Conservation (phyloP, 805 yeast species). For the Geotrichum ghanense region DNA sequence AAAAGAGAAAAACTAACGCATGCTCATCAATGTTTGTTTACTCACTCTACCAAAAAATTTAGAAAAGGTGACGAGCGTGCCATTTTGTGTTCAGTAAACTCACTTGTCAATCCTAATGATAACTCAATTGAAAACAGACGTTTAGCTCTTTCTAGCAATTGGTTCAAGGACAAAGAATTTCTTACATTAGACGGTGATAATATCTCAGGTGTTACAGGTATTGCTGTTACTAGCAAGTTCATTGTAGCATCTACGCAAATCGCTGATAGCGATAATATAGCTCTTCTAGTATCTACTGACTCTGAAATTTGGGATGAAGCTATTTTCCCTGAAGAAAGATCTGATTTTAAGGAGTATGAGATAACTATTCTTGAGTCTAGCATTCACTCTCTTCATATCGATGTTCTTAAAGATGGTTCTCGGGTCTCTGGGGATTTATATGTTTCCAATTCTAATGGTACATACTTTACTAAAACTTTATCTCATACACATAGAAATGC, state of each 20-base stretch:
- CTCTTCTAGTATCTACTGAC: slow-evolving; percentile 27
- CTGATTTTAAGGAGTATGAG: slow-evolving; percentile 14
- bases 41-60: slow-evolving; percentile 17
- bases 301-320: slow-evolving; percentile 26
- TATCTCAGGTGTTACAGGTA: slow-evolving; percentile 23
- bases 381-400: slow-evolving; percentile 31
- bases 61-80: slow-evolving; percentile 22
- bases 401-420: slow-evolving; percentile 20
- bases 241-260: slow-evolving; percentile 27
- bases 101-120: slow-evolving; percentile 24
- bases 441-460: slow-evolving; percentile 40
- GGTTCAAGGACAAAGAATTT: slow-evolving; percentile 29
- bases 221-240: slow-evolving; percentile 28
- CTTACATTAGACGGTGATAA: slow-evolving; percentile 23
- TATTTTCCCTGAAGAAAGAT: slow-evolving; percentile 22
- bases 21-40: slow-evolving; percentile 21
- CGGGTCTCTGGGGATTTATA: slow-evolving; percentile 22
- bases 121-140: slow-evolving; percentile 26
- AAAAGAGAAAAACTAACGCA: slow-evolving; percentile 23
- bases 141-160: slow-evolving; percentile 34
- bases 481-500: slow-evolving; percentile 21
- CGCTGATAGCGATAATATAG: slow-evolving; percentile 14
- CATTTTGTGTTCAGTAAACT: slow-evolving; percentile 34
- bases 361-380: slow-evolving; percentile 30
- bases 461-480: slow-evolving; percentile 35